These are phyloP conservation scores for Nigrospora osmanthi DNA, from an alignment of 2,329 filamentous ascomycete species.

Conservation along the genomic window DNA sequence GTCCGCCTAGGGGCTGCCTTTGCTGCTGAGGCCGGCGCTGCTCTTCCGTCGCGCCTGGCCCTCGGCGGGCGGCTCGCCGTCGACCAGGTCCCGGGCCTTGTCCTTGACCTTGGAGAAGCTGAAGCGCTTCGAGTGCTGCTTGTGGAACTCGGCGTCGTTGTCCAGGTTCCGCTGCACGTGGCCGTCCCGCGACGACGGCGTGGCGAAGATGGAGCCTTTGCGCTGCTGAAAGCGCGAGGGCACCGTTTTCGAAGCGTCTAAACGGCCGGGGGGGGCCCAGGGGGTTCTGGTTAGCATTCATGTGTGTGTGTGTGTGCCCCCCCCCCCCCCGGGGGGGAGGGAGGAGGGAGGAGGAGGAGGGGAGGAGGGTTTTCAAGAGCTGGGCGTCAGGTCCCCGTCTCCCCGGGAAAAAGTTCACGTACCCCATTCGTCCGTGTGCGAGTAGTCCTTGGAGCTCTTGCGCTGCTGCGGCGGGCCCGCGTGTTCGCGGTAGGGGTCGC, in stretches of 20 bases:
- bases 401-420: slow-evolving; percentile 10
- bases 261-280: background rate
- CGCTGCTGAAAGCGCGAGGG: slow-evolving; percentile 63
- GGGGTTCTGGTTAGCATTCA: slow-evolving; percentile 3
- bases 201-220: slow-evolving; percentile 62
- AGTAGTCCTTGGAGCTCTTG: slow-evolving; percentile 19
- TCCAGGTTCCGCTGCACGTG: slow-evolving; percentile 51
- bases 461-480: slow-evolving; percentile 26
- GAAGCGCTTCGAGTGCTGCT: slow-evolving; percentile 44
- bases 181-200: slow-evolving; percentile 56
- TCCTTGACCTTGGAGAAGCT: slow-evolving; percentile 27
- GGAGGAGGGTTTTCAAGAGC: too few species aligned
- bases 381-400: background rate
- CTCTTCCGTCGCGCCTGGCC: slow-evolving; percentile 7
- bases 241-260: slow-evolving; percentile 59
- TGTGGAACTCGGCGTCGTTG: slow-evolving; percentile 48
- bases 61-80: slow-evolving; percentile 19
- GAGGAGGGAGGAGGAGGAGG: background rate
- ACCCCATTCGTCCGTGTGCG: slow-evolving; percentile 40
- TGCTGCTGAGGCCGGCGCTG: slow-evolving; percentile 5
- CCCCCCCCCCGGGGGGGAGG: too few species aligned
- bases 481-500: slow-evolving; percentile 22
- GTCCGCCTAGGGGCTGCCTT: background rate
- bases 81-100: slow-evolving; percentile 26
- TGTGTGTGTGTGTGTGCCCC: too few species aligned